Evolutionary conservation across 2,329 filamentous ascomycete species (phyloP).

Genomic region (Magnaporthales sp.): DNA sequence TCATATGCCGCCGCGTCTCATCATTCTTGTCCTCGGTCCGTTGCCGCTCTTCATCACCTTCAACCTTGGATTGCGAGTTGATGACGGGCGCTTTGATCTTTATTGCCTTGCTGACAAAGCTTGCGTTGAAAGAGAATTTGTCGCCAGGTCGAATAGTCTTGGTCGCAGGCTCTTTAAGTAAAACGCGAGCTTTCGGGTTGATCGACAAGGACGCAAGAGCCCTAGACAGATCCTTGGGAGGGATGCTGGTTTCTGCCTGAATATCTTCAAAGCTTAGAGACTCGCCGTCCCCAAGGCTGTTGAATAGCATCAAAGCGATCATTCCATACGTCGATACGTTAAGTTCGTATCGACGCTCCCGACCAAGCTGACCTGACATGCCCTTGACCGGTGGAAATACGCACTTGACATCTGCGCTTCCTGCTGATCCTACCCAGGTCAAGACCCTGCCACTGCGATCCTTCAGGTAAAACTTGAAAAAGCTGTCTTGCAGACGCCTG

Average conservation of each 20-base stretch:
- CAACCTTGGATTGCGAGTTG: conserved; percentile 73
- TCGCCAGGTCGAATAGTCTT: conserved; percentile 72
- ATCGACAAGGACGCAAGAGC: conserved; percentile 77
- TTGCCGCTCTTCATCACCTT: conserved; percentile 60
- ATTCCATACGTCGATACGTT: conserved; percentile 91
- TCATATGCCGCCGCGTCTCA: conserved; percentile 59
- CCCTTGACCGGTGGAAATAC: conserved; percentile 64
- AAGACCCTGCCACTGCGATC: conserved; percentile 83
- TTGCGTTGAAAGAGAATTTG: conserved; percentile 71
- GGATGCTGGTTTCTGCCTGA: conserved; percentile 72
- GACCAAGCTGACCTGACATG: conserved; percentile 48
- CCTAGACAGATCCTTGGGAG: conserved; percentile 61
- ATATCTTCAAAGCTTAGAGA: conserved; percentile 65
- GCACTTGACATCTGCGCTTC: conserved; percentile 80
- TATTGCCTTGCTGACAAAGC: conserved; percentile 73
- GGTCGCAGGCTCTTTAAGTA: conserved; percentile 71
- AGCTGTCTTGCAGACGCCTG: conserved; percentile 68
- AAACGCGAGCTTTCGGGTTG: conserved; percentile 71
- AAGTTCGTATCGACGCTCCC: conserved; percentile 73
- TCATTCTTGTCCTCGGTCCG: conserved; percentile 70
- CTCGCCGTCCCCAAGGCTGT: conserved; percentile 52
- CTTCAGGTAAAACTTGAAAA: conserved; percentile 79
- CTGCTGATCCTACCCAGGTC: conserved; percentile 66
- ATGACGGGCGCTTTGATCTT: conserved; percentile 88
- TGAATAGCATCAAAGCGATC: conserved; percentile 84